Percentiles rank a stretch among this genome's conserved stretches.
These are phyloP conservation scores for Saksenaea oblongispora DNA, from an alignment of 371 early-diverging fungal genomes.

Conservation along the genomic window DNA sequence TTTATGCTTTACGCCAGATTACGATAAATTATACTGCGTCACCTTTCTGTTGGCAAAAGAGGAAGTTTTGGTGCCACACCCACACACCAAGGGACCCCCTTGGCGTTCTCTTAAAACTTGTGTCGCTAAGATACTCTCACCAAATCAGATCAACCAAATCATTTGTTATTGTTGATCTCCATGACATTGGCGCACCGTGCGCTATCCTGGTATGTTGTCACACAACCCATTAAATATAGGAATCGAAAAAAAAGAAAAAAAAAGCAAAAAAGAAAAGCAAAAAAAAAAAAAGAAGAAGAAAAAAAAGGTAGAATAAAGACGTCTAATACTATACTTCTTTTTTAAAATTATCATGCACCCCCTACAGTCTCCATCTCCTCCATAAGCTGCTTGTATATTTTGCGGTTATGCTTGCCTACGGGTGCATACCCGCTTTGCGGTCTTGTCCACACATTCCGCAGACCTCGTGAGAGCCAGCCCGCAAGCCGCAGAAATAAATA, in stretches of 20 bases:
- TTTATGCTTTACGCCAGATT: not conserved
- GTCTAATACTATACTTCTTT: not conserved
- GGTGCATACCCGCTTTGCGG: constrained; percentile 19
- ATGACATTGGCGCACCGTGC: not conserved
- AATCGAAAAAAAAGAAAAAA: not conserved
- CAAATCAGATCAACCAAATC: not conserved
- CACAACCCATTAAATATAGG: not conserved
- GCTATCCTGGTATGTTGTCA: not conserved
- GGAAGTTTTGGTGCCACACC: not conserved
- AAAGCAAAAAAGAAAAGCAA: not conserved
- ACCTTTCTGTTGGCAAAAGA: not conserved
- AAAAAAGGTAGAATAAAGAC: constrained; percentile 9
- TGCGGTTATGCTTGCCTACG: constrained; percentile 25
- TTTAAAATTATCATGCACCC: constrained; percentile 1
- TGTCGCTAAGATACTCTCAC: not conserved
- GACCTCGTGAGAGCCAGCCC: constrained; percentile 14
- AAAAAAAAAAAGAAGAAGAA: not conserved
- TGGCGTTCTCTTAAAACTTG: not conserved
- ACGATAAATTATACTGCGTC: not conserved
- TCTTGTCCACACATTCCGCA: constrained; percentile 5
- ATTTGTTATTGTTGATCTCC: not conserved
- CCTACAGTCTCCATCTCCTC: constrained; percentile 44
- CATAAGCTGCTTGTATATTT: constrained; percentile 52
- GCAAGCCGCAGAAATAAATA: constrained; percentile 42
- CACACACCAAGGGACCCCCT: not conserved